phyloP scores from a whole-genome alignment of 2,329 filamentous ascomycete genomes.

The Stemphylium vesicarium region DNA sequence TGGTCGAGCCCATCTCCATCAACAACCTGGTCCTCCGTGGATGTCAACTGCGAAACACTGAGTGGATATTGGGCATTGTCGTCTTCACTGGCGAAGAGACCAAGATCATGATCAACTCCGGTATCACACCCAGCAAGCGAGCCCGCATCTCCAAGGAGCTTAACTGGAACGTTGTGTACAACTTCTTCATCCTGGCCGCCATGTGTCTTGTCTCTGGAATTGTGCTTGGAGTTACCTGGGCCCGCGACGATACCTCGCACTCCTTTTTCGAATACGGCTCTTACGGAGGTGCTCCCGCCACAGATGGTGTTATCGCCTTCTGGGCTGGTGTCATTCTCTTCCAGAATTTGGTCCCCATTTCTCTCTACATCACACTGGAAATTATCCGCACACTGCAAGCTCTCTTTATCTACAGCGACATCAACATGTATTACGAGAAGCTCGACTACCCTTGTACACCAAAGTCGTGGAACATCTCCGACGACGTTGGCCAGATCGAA shows the following conservation, averaged over 20 bases:
- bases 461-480: constrained; percentile 98
- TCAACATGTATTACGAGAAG: constrained; percentile 95
- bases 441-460: constrained; percentile 95
- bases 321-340: constrained; percentile 95
- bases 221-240: constrained; percentile 84
- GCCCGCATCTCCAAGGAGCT: constrained; percentile 89
- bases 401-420: constrained; percentile 96
- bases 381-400: constrained; percentile 93
- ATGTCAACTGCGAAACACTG: constrained; percentile 91
- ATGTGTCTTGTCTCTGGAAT: constrained; percentile 90
- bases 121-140: constrained; percentile 92
- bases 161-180: constrained; percentile 97
- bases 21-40: constrained; percentile 95
- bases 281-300: constrained; percentile 72
- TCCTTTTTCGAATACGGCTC: constrained; percentile 85
- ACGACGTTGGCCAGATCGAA: constrained; percentile 96
- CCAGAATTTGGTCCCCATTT: constrained; percentile 98
- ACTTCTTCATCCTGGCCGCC: constrained; percentile 85
- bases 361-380: constrained; percentile 95
- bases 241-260: constrained; percentile 73
- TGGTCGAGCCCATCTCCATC: constrained; percentile 92
- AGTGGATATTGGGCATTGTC: constrained; percentile 92
- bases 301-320: constrained; percentile 95
- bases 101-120: constrained; percentile 99
- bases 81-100: constrained; percentile 95